phyloP scores from a whole-genome alignment of 176 grass and related monocot genomes.

The Phoenix roebelenii region DNA sequence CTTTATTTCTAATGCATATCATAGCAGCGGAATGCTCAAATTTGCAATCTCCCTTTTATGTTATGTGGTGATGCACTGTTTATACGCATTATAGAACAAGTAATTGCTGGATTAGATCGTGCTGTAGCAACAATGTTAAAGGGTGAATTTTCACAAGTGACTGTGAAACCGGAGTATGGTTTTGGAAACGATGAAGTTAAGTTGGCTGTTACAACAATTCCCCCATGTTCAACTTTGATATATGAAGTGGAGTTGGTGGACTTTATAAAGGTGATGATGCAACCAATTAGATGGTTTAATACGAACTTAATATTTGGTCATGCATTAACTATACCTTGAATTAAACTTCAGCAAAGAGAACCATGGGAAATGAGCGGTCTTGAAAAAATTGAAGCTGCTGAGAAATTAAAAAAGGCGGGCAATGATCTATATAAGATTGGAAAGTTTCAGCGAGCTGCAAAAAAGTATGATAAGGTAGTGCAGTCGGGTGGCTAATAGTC shows the following conservation, averaged over 20 bases:
- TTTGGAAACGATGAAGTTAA: slow-evolving; percentile 19
- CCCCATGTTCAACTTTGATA: slow-evolving; percentile 24
- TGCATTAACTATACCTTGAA: neutral
- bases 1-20: too few species aligned
- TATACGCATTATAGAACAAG: slow-evolving; percentile 19
- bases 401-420: slow-evolving; percentile 26
- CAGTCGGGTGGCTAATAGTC: neutral
- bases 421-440: slow-evolving; percentile 34
- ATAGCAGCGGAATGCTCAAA: too few species aligned
- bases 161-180: slow-evolving; percentile 28
- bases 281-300: too few species aligned
- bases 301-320: too few species aligned
- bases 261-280: slow-evolving; percentile 28
- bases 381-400: slow-evolving; percentile 32
- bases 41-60: too few species aligned
- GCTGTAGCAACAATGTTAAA: slow-evolving; percentile 36
- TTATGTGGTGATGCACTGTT: too few species aligned
- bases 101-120: slow-evolving; percentile 27
- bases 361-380: slow-evolving; percentile 21
- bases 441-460: slow-evolving; percentile 30
- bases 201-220: slow-evolving; percentile 11
- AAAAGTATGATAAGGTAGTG: slow-evolving; percentile 34
- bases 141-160: slow-evolving; percentile 31
- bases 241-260: slow-evolving; percentile 36
- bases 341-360: slow-evolving; percentile 27